Evolutionary conservation across 208 protist species (phyloP).

Genomic region (Trypanosoma melophagium): DNA sequence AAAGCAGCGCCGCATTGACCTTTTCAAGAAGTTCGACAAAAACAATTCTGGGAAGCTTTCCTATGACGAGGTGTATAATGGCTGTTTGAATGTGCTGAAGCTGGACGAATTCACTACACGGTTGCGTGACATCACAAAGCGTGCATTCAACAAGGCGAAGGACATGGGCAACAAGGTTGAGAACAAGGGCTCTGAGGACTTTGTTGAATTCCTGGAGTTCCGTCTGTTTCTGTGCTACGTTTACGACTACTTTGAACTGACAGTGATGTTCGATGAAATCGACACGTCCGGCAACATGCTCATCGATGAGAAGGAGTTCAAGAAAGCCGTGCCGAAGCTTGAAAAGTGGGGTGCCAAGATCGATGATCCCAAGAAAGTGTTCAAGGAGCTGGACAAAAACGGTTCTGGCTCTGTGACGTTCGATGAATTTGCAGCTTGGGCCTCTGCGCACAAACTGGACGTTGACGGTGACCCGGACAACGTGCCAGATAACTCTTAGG

Average conservation of each 20-base stretch:
- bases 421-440: constrained; percentile 80
- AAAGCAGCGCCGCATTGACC: constrained; percentile 48
- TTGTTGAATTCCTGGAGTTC: constrained; percentile 75
- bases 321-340: constrained; percentile 54
- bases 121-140: constrained; percentile 69
- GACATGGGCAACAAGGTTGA: constrained; percentile 42
- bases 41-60: constrained; percentile 51
- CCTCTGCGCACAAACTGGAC: constrained; percentile 45
- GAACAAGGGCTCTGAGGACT: constrained; percentile 35
- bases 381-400: constrained; percentile 76
- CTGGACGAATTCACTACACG: constrained; percentile 65
- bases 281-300: constrained; percentile 73
- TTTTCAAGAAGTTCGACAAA: constrained; percentile 79
- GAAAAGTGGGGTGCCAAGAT: constrained; percentile 59
- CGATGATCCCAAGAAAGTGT: constrained; percentile 50
- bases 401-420: constrained; percentile 71
- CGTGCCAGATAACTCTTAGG: background rate
- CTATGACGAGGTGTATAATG: constrained; percentile 60
- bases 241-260: constrained; percentile 59
- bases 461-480: constrained; percentile 64
- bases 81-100: constrained; percentile 49
- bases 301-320: constrained; percentile 68
- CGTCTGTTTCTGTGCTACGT: constrained; percentile 71
- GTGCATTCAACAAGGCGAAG: constrained; percentile 79
- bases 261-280: constrained; percentile 82